Base-by-base conservation (phyloP, 2,329 filamentous ascomycete genomes). In the Orbilia javanica region DNA sequence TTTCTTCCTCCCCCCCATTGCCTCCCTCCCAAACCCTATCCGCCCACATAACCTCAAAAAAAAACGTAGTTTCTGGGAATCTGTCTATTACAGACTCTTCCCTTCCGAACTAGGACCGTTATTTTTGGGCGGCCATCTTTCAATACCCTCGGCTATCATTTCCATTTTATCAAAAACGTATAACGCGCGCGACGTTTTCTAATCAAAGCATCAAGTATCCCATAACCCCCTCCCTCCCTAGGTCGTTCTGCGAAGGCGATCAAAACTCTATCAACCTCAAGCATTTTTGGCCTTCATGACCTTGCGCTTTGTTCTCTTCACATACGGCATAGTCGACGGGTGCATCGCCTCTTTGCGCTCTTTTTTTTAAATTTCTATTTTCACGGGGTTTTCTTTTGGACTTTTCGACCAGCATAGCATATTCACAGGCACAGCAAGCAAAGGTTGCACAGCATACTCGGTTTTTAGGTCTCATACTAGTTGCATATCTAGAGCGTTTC, bases 401-500 rank as follows among this genome's bases (percentile, higher is more conserved):
- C 62, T 69, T 78, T 78, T 72, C 74, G 68, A 78, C 68, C 67
- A 78, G 74, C 74, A 78, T 78, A 78, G 74, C 74, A 78, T 78
- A 67, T 71, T 71, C 67, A 53, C 67, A 71, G 60, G 74, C 74
- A 78, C 74, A 71, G 67, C 68, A 78, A 60, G 55, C 55, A 60
- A 60, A 60, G 74, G 67, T 78, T 78, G 67, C 67, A 78, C 67
- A 78, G 74, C 74, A 78, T 78, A 78, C 69, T 66, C 71, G 66
- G 74, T 64, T 74, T 74, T 73, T 74, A 68, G 70, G 70, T 74
- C 70, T 74, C 74, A 78, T 78, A 60, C 55, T 60, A 66, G 67
- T 78, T 78, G 74, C 74, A 78, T 78, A 78, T 78, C 70, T 78
- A 78, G 74, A 78, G 74, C 74, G 74, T 72, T 68, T 72, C 57